A percentile compares a stretch with the other conserved stretches of the same genome.
phyloP scores from a whole-genome alignment of 2,329 filamentous ascomycete genomes.

The Paraphoma sp. region DNA sequence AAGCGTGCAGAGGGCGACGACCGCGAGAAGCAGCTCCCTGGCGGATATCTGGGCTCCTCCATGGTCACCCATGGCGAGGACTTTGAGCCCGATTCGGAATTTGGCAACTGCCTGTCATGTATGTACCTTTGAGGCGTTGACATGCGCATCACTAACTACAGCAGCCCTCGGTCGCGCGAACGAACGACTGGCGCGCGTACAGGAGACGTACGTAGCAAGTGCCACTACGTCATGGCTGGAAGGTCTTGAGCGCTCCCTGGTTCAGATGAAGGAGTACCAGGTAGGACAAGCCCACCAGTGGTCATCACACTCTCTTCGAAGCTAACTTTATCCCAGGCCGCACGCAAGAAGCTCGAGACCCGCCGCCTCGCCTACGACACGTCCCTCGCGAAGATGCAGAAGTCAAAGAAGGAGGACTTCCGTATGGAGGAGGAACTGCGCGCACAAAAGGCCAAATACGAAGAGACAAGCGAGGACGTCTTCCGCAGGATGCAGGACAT shows the following conservation, averaged over 20 bases:
- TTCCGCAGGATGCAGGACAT: constrained; percentile 94
- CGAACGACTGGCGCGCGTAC: constrained; percentile 82
- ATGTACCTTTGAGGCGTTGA: constrained; percentile 40
- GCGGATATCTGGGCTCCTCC: constrained; percentile 78
- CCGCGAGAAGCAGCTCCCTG: constrained; percentile 83
- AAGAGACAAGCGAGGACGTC: constrained; percentile 93
- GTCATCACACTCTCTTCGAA: not conserved
- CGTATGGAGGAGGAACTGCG: constrained; percentile 91
- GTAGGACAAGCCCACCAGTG: constrained; percentile 55
- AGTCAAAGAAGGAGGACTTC: constrained; percentile 93
- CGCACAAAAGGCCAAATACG: constrained; percentile 91
- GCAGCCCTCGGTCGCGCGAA: constrained; percentile 82
- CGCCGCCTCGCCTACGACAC: constrained; percentile 90
- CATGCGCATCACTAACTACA: constrained; percentile 19
- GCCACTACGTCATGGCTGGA: constrained; percentile 87
- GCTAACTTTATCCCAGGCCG: constrained; percentile 57
- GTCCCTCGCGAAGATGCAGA: constrained; percentile 87
- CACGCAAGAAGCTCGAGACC: constrained; percentile 92
- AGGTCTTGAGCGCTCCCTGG: constrained; percentile 84
- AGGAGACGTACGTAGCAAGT: constrained; percentile 80
- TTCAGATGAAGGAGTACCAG: constrained; percentile 98
- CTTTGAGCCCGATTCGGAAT: constrained; percentile 89
- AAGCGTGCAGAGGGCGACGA: constrained; percentile 86
- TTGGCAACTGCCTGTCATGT: constrained; percentile 83
- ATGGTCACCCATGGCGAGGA: constrained; percentile 93